Conservation (phyloP, 495 filamentous ascomycete genomes). For the Xylaria scruposa region DNA sequence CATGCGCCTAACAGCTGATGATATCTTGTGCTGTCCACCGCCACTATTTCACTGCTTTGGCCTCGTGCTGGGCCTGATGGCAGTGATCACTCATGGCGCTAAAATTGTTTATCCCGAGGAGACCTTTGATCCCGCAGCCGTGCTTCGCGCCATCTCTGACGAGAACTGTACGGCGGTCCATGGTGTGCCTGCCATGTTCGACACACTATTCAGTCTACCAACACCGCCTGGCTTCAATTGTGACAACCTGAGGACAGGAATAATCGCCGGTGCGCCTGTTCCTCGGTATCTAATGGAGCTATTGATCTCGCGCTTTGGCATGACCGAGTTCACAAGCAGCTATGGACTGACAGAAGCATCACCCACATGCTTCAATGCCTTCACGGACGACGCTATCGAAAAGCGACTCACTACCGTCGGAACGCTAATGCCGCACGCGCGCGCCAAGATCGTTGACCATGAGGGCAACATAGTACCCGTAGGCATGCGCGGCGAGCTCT, state of each 20-base stretch:
- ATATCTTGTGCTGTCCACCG: constrained; percentile 72
- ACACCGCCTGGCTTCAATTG: constrained; percentile 55
- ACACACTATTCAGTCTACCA: constrained; percentile 63
- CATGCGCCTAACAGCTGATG: constrained; percentile 66
- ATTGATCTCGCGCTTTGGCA: constrained; percentile 64
- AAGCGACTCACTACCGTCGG: constrained; percentile 68
- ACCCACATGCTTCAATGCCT: constrained; percentile 75
- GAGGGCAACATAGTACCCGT: constrained; percentile 65
- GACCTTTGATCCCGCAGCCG: constrained; percentile 66
- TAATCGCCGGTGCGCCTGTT: constrained; percentile 72
- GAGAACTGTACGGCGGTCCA: constrained; percentile 74
- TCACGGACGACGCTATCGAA: constrained; percentile 67
- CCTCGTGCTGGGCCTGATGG: constrained; percentile 71
- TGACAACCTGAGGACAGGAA: constrained; percentile 68
- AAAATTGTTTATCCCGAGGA: constrained; percentile 71
- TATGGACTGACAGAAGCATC: constrained; percentile 77
- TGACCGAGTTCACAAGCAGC: constrained; percentile 71
- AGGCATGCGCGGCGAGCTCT: constrained; percentile 67
- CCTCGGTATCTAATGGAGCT: constrained; percentile 68
- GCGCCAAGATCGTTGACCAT: constrained; percentile 69
- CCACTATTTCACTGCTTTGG: constrained; percentile 80
- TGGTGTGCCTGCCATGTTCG: constrained; percentile 78
- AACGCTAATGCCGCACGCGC: constrained; percentile 69
- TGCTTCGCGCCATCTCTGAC: constrained; percentile 63
- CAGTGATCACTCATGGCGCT: constrained; percentile 69